Evolutionary conservation across 768 basidiomycete species (phyloP).

Genomic region (Boletus rubroflammeus): DNA sequence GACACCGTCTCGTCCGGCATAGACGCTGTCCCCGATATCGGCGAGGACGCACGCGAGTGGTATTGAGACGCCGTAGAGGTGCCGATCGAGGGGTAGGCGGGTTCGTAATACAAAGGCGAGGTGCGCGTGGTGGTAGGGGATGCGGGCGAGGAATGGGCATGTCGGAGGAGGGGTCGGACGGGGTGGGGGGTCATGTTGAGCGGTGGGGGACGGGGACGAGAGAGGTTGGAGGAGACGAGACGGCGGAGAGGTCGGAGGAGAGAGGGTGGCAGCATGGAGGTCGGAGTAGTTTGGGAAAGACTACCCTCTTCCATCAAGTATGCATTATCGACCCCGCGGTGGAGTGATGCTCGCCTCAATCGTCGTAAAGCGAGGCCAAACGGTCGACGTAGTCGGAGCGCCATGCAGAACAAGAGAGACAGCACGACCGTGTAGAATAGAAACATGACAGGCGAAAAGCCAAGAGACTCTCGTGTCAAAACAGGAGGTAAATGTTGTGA

Average conservation of each 20-base stretch:
- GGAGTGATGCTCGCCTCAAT: conserved; percentile 42
- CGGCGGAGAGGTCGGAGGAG: conserved; percentile 30
- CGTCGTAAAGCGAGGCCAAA: conserved; percentile 43
- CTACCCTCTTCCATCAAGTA: conserved; percentile 50
- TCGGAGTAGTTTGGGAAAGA: conserved; percentile 6
- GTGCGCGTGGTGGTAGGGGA: conserved; percentile 10
- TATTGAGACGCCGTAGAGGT: conserved; percentile 34
- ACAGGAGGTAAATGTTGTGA: conserved; percentile 64
- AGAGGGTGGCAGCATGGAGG: conserved; percentile 22
- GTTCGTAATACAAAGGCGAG: conserved; percentile 16
- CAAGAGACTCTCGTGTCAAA: conserved; percentile 60
- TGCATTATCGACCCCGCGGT: conserved; percentile 23
- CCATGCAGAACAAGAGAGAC: conserved; percentile 40
- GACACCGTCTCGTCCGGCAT: conserved; percentile 13
- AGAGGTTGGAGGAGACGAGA: conserved; percentile 17
- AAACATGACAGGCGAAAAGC: conserved; percentile 67
- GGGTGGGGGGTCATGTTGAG: conserved; percentile 10
- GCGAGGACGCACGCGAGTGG: conserved; percentile 32
- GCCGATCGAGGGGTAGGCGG: conserved; percentile 23
- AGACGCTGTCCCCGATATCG: conserved; percentile 13
- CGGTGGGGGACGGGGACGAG: conserved; percentile 24
- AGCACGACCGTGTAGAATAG: conserved; percentile 50
- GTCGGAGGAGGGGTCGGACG: conserved; percentile 16
- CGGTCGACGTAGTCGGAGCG: conserved; percentile 57
- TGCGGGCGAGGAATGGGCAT: conserved; percentile 19